phyloP scores from a whole-genome alignment of 345 rosid species.

The Eucalyptus polyanthemos region DNA sequence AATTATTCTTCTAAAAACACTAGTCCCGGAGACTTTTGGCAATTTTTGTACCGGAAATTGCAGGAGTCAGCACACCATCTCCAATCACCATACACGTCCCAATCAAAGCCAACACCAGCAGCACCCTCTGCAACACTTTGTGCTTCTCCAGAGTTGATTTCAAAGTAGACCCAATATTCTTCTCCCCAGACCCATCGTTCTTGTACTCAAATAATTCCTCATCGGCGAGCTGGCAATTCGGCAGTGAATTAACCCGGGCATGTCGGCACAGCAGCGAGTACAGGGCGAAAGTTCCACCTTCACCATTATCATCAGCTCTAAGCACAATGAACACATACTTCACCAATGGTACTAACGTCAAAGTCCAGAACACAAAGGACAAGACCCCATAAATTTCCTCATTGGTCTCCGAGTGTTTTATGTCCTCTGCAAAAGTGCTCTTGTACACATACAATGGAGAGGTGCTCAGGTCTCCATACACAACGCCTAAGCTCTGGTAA shows the following conservation, averaged over 20 bases:
- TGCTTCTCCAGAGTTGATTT: conserved; percentile 21
- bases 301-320: conserved; percentile 36
- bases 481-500: conserved; percentile 9
- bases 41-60: conserved; percentile 22
- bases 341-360: conserved; percentile 17
- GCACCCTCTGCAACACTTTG: conserved; percentile 9
- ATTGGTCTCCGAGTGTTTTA: conserved; percentile 22
- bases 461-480: conserved; percentile 29
- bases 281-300: conserved; percentile 38
- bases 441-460: conserved; percentile 38
- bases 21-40: not conserved
- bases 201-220: conserved; percentile 26
- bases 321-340: conserved; percentile 34
- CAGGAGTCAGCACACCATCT: conserved; percentile 39
- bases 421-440: conserved; percentile 30
- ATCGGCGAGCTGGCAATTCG: conserved; percentile 31
- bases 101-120: conserved; percentile 26
- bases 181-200: conserved; percentile 3
- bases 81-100: conserved; percentile 47
- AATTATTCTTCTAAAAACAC: not conserved
- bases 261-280: conserved; percentile 35
- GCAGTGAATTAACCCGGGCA: conserved; percentile 20
- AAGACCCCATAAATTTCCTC: conserved; percentile 35
- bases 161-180: conserved; percentile 2
- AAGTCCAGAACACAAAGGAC: conserved; percentile 33